Percentiles rank a stretch among this genome's conserved stretches.
These are phyloP conservation scores for Podospora pseudoanserina DNA, from an alignment of 495 filamentous ascomycete genomes.

Conservation along the genomic window DNA sequence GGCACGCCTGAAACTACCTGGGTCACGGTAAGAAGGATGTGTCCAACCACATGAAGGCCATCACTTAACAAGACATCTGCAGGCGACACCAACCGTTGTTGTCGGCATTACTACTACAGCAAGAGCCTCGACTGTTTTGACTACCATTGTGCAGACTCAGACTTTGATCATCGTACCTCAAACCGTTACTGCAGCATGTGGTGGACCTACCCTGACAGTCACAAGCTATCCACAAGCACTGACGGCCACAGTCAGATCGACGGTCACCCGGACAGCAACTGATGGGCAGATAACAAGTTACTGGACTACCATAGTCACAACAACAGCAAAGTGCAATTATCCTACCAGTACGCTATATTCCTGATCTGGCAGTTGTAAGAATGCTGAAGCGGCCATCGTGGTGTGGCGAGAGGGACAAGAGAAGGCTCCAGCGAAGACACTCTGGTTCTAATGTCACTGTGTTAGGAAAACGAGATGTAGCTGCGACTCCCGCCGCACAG, in stretches of 20 bases:
- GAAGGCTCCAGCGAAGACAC: conserved; percentile 6
- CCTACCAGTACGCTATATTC: conserved; percentile 19
- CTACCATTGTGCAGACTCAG: conserved; percentile 36
- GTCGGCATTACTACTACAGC: conserved; percentile 42
- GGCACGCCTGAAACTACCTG: conserved; percentile 34
- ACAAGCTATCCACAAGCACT: conserved; percentile 34
- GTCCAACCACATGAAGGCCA: not conserved
- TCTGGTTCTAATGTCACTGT: not conserved
- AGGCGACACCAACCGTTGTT: conserved; percentile 42
- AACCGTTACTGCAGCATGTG: conserved; percentile 37
- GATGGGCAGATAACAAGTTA: conserved; percentile 36
- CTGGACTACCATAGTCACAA: conserved; percentile 33
- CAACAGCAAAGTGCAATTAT: conserved; percentile 38
- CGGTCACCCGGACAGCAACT: conserved; percentile 36
- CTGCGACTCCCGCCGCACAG: conserved; percentile 24
- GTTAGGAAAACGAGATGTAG: conserved; percentile 22
- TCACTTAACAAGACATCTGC: conserved; percentile 1
- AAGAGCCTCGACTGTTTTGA: conserved; percentile 36
- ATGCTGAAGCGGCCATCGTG: not conserved
- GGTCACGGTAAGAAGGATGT: conserved; percentile 31
- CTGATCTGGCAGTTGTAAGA: no score
- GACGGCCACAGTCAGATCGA: conserved; percentile 33
- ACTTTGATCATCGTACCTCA: conserved; percentile 35
- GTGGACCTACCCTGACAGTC: conserved; percentile 37
- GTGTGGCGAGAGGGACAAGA: not conserved